A percentile compares a stretch with the other conserved stretches of the same genome.
These are phyloP conservation scores for Mucor piriformis DNA, from an alignment of 371 early-diverging fungal genomes.

Conservation along the genomic window DNA sequence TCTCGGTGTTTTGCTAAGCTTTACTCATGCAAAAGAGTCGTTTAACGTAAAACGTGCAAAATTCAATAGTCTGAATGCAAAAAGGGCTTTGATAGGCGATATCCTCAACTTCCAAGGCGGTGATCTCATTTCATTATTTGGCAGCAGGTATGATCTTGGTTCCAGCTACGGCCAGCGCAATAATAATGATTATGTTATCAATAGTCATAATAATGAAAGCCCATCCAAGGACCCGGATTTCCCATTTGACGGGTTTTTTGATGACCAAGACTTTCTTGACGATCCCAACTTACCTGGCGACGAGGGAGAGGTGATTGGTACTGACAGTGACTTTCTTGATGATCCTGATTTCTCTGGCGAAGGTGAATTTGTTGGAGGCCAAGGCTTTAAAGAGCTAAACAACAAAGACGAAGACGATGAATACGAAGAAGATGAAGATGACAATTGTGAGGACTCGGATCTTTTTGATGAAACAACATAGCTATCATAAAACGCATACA, in stretches of 20 bases:
- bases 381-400: too few species aligned
- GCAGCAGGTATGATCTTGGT: background rate
- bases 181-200: background rate
- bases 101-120: background rate
- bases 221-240: background rate
- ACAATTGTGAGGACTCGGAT: too few species aligned
- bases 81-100: background rate
- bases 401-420: too few species aligned
- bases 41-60: background rate
- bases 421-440: too few species aligned
- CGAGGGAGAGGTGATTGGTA: too few species aligned
- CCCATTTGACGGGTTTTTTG: background rate
- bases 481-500: too few species aligned
- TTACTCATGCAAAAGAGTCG: background rate
- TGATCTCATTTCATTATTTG: background rate
- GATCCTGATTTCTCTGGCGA: too few species aligned
- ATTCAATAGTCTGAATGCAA: background rate
- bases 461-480: too few species aligned
- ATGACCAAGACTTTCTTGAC: background rate
- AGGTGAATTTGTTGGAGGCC: too few species aligned
- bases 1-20: background rate
- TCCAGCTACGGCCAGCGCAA: background rate
- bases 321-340: too few species aligned
- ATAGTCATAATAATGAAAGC: background rate
- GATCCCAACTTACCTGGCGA: too few species aligned